These are phyloP conservation scores for Boletus vinaceobasis DNA, from an alignment of 768 basidiomycete genomes.

Conservation along the genomic window DNA sequence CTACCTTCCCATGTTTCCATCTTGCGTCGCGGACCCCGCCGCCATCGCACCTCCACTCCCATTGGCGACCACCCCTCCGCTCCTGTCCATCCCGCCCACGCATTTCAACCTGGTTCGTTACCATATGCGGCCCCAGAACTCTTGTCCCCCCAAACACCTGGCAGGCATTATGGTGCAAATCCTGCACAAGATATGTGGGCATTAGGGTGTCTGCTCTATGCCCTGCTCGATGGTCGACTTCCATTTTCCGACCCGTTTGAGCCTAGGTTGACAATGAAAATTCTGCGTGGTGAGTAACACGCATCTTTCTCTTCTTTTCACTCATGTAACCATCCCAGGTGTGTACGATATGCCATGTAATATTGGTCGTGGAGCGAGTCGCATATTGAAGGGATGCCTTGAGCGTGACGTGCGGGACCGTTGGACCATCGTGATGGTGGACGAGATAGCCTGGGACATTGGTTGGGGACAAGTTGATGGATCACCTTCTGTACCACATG, in stretches of 20 bases:
- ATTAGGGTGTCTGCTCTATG: slow-evolving; percentile 84
- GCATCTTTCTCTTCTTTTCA: neutral
- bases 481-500: slow-evolving; percentile 23
- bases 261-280: slow-evolving; percentile 88
- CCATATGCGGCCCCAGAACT: slow-evolving; percentile 92
- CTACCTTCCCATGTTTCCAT: slow-evolving; percentile 13
- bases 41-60: slow-evolving; percentile 49
- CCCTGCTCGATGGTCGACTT: slow-evolving; percentile 76
- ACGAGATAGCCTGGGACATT: slow-evolving; percentile 76
- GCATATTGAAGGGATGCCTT: slow-evolving; percentile 77
- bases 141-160: slow-evolving; percentile 55
- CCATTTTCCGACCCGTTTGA: slow-evolving; percentile 91
- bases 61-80: slow-evolving; percentile 29
- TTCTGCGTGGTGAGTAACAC: slow-evolving; percentile 66
- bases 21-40: slow-evolving; percentile 37
- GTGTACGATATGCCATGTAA: slow-evolving; percentile 55
- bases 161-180: slow-evolving; percentile 32
- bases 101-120: slow-evolving; percentile 76
- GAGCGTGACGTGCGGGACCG: slow-evolving; percentile 57
- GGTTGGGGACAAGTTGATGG: slow-evolving; percentile 59
- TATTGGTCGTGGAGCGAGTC: slow-evolving; percentile 60
- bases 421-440: slow-evolving; percentile 81
- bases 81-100: slow-evolving; percentile 33
- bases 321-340: slow-evolving; percentile 40
- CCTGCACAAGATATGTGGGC: slow-evolving; percentile 97